phyloP scores from a whole-genome alignment of 1,284 basidiomycete species.

The Pseudozyma thailandica region DNA sequence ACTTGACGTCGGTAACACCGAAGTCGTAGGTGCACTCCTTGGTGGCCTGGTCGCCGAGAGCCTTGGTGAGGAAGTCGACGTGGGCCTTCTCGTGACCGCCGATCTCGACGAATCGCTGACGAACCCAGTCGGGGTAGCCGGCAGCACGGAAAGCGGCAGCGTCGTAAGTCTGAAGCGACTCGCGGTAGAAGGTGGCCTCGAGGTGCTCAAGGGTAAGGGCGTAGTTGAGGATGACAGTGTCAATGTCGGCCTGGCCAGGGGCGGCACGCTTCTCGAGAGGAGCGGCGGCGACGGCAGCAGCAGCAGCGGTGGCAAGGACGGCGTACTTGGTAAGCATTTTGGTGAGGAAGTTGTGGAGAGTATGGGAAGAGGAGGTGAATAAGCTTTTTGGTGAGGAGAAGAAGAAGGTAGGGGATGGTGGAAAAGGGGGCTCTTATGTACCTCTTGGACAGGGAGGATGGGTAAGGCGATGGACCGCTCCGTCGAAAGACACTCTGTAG shows the following conservation, averaged over 20 bases:
- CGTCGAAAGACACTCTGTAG: not conserved
- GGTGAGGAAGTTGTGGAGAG: slow-evolving; percentile 2
- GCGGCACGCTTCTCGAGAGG: slow-evolving; percentile 55
- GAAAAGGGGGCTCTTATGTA: slow-evolving; percentile 21
- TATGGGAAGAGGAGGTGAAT: not conserved
- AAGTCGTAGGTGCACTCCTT: slow-evolving; percentile 75
- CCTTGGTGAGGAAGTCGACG: slow-evolving; percentile 71
- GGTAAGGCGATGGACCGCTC: not conserved
- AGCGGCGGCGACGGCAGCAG: slow-evolving; percentile 43
- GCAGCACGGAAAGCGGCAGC: slow-evolving; percentile 72
- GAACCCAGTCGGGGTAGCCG: slow-evolving; percentile 73
- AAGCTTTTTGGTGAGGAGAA: slow-evolving; percentile 7
- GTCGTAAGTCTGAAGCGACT: slow-evolving; percentile 53
- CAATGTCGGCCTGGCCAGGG: slow-evolving; percentile 64
- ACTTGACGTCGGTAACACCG: slow-evolving; percentile 66
- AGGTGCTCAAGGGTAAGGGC: slow-evolving; percentile 78
- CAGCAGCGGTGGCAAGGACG: slow-evolving; percentile 53
- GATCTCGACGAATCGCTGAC: slow-evolving; percentile 69
- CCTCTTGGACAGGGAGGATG: not conserved
- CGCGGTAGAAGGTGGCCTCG: slow-evolving; percentile 75
- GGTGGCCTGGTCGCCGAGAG: slow-evolving; percentile 73
- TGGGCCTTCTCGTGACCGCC: slow-evolving; percentile 73
- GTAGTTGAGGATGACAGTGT: slow-evolving; percentile 72
- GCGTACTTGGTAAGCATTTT: slow-evolving; percentile 54
- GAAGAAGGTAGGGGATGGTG: not conserved